Percentiles rank a stretch among this genome's conserved stretches.
phyloP scores from a whole-genome alignment of 805 yeast genomes.

The Myxozyma geophila region DNA sequence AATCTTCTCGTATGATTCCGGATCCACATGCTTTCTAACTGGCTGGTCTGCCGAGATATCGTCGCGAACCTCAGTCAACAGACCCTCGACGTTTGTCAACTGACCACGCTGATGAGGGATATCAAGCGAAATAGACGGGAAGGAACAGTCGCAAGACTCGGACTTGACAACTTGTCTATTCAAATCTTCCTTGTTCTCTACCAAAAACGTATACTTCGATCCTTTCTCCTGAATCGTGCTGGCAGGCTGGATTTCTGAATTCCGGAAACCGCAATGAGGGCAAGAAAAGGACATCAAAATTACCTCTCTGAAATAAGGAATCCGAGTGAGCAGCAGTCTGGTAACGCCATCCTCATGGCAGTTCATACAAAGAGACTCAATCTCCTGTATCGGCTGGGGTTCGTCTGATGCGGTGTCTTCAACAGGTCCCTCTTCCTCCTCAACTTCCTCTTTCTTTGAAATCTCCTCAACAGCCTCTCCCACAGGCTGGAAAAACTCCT shows the following conservation, averaged over 20 bases:
- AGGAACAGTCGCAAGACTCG: constrained; percentile 79
- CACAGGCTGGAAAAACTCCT: constrained; percentile 25
- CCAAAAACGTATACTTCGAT: constrained; percentile 65
- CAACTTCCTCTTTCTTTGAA: constrained; percentile 65
- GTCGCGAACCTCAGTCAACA: constrained; percentile 77
- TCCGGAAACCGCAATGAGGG: constrained; percentile 90
- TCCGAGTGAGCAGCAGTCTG: constrained; percentile 78
- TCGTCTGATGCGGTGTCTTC: constrained; percentile 17
- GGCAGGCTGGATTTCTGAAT: constrained; percentile 96
- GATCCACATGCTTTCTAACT: constrained; percentile 72
- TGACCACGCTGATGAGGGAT: constrained; percentile 96
- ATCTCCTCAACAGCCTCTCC: constrained; percentile 44
- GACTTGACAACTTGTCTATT: constrained; percentile 91
- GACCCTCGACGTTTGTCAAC: constrained; percentile 88
- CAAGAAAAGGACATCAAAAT: constrained; percentile 94
- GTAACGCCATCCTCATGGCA: constrained; percentile 88
- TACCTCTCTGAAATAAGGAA: constrained; percentile 90
- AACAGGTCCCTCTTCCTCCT: constrained; percentile 47
- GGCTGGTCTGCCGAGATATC: constrained; percentile 84
- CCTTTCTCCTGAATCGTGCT: constrained; percentile 90
- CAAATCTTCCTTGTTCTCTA: constrained; percentile 73
- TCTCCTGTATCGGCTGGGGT: constrained; percentile 94
- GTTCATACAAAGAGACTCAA: constrained; percentile 94
- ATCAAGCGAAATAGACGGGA: constrained; percentile 84
- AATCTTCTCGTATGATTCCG: constrained; percentile 76